phyloP scores from a whole-genome alignment of 2,329 filamentous ascomycete genomes.

The Aschersonia sp. region DNA sequence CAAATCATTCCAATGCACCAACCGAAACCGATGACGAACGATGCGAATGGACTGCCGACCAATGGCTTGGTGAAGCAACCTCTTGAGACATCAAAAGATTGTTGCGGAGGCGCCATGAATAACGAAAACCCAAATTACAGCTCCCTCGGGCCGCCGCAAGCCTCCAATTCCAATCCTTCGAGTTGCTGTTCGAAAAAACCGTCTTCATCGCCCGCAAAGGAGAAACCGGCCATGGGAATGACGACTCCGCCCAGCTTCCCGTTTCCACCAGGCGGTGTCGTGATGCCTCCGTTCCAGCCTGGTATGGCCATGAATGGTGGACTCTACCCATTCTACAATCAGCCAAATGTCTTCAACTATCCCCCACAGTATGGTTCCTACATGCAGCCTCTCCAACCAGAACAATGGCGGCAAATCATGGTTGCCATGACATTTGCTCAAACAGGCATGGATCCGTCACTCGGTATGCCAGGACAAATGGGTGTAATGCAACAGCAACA shows the following conservation, averaged over 20 bases:
- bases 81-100: slow-evolving; percentile 7
- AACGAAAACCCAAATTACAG: background rate
- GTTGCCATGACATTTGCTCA: slow-evolving; percentile 14
- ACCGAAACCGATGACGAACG: slow-evolving; percentile 9
- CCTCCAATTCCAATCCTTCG: slow-evolving; percentile 7
- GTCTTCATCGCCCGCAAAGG: slow-evolving; percentile 8
- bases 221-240: slow-evolving; percentile 7
- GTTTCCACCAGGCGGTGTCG: slow-evolving; percentile 12
- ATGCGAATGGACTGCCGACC: slow-evolving; percentile 7
- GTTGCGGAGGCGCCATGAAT: slow-evolving; percentile 9
- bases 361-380: slow-evolving; percentile 40
- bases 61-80: slow-evolving; percentile 7
- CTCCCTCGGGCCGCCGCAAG: background rate
- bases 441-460: slow-evolving; percentile 3
- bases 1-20: slow-evolving; percentile 8
- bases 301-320: slow-evolving; percentile 21
- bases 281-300: slow-evolving; percentile 21
- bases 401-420: slow-evolving; percentile 36
- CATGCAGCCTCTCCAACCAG: slow-evolving; percentile 38
- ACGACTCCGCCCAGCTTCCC: slow-evolving; percentile 8
- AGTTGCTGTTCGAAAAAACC: slow-evolving; percentile 15
- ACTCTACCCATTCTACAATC: slow-evolving; percentile 25
- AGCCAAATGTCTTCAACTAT: slow-evolving; percentile 35
- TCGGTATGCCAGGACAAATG: slow-evolving; percentile 10
- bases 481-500: slow-evolving; percentile 7